Evolutionary conservation across 2,329 filamentous ascomycete genomes (phyloP).

Genomic region (Phyllosticta citrichinensis): DNA sequence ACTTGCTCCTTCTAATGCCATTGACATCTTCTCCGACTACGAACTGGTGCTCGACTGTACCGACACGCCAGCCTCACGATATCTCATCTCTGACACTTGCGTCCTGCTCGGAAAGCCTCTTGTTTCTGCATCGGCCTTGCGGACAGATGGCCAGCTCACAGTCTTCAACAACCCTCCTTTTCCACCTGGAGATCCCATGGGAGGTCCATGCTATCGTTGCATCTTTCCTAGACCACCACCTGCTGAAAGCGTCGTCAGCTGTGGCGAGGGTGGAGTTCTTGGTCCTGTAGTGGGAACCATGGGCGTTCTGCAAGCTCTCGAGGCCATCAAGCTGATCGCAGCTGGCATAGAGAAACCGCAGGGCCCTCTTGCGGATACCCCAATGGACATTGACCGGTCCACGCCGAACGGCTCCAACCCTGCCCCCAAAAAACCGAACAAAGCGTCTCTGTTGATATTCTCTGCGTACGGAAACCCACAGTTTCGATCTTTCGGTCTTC

Average conservation of each 20-base stretch:
- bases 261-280: conserved; percentile 85
- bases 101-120: conserved; percentile 70
- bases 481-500: conserved; percentile 69
- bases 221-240: conserved; percentile 84
- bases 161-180: conserved; percentile 72
- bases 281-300: conserved; percentile 89
- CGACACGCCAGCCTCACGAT: conserved; percentile 83
- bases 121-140: conserved; percentile 80
- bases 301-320: conserved; percentile 84
- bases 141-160: conserved; percentile 82
- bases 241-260: conserved; percentile 69
- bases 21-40: conserved; percentile 57
- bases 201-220: conserved; percentile 86
- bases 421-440: conserved; percentile 14
- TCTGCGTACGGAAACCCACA: conserved; percentile 42
- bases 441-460: conserved; percentile 42
- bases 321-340: conserved; percentile 75
- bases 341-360: conserved; percentile 13
- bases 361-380: background rate
- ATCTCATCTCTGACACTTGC: conserved; percentile 84
- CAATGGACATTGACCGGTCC: conserved; percentile 2
- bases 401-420: conserved; percentile 18
- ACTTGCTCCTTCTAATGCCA: conserved; percentile 59
- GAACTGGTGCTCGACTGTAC: conserved; percentile 90
- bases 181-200: conserved; percentile 44